phyloP scores from a whole-genome alignment of 176 grass and related monocot genomes.

The Carex pumila region DNA sequence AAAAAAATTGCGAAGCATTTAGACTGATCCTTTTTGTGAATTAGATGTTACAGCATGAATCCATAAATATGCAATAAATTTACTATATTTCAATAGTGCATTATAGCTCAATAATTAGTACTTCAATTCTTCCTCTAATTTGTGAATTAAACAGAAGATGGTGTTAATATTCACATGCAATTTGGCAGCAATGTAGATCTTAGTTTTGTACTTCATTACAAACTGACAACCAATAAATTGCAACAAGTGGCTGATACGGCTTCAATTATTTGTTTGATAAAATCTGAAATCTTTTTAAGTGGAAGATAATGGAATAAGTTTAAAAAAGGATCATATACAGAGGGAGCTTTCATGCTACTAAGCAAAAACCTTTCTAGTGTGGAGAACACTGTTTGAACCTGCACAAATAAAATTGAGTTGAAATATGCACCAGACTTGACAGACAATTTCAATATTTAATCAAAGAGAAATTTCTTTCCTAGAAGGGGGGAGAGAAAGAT shows the following conservation, averaged over 20 bases:
- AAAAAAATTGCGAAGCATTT: background rate
- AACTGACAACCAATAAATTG: background rate
- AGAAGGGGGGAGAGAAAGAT: background rate
- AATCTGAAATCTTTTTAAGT: background rate
- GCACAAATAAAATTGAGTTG: slow-evolving; percentile 19
- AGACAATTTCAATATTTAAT: background rate
- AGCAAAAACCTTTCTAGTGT: slow-evolving; percentile 47
- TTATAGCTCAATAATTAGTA: background rate
- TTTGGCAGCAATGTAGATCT: background rate
- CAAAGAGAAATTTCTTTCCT: background rate
- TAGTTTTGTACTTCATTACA: background rate
- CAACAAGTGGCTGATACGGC: background rate
- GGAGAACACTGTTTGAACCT: slow-evolving; percentile 71
- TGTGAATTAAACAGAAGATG: background rate
- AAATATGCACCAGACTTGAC: background rate
- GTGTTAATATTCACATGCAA: background rate
- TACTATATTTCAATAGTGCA: background rate
- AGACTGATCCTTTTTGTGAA: background rate
- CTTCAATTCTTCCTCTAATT: background rate
- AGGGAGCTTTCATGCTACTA: slow-evolving; percentile 4
- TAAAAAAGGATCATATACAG: background rate
- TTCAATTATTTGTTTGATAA: slow-evolving; percentile 6
- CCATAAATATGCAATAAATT: background rate
- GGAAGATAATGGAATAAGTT: background rate
- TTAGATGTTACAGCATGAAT: background rate